Base-by-base conservation (phyloP, 306 rosid genomes). In the Luffa aegyptiaca region DNA sequence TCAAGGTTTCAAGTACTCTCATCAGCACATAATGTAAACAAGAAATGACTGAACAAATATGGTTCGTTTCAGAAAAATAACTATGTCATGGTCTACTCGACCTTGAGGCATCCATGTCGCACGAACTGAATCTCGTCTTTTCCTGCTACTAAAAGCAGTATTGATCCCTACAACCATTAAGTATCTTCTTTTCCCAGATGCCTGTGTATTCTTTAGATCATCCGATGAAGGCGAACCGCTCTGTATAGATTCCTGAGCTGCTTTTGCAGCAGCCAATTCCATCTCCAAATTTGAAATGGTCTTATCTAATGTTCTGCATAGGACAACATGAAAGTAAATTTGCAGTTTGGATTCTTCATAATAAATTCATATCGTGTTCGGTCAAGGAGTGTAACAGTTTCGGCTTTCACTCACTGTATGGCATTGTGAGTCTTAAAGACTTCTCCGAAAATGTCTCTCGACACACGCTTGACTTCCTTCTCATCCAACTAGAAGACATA, bases 81-180 rank as follows among this genome's bases (percentile, higher is more conserved):
- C 33, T 36, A 8, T 76, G 71, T 7, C 12, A 46, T 33, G 0
- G 11, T 9, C 46, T 3, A 55, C 84, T 57, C 58, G 77, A 96
- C 99, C 99, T 96, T 91, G 99, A 63, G 92, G 98, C 92, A 96
- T 87, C 98, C 99, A 96, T 2, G 99, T 91, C 9, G 89, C 94
- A 33, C 99, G 96, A 90, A 96, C 90, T 0, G 99, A 96, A 81
- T 96, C 98, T 85, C 99, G 88, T 89, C 99, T 91, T 88, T 90
- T 93, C 65, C 99, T 79, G 93, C 99, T 96, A 86, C 99, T 96
- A 78, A 96, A 96, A 80, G 99, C 99, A 63, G 99, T 96, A 72
- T 96, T 96, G 78, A 96, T 85, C 78, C 99, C 99, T 65, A 96
- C 62, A 51, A 96, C 97, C 99, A 96, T 96, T 76, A 91, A 78